phyloP scores from a whole-genome alignment of 805 yeast species.

The Saturnispora kantuleensis region DNA sequence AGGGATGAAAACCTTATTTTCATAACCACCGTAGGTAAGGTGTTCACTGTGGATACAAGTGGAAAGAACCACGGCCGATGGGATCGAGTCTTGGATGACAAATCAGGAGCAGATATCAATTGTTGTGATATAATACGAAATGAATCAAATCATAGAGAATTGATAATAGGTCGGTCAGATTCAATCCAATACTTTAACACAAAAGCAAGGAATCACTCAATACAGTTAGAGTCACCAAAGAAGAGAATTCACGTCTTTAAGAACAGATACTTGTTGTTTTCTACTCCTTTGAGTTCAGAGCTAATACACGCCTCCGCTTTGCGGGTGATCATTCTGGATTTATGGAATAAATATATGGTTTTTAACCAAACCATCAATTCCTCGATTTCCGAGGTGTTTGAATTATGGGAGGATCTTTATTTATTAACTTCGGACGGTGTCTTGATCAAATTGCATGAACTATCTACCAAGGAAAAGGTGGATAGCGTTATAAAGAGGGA shows the following conservation, averaged over 20 bases:
- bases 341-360: conserved; percentile 57
- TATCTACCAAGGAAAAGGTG: conserved; percentile 55
- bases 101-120: conserved; percentile 39
- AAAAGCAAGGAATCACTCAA: conserved; percentile 41
- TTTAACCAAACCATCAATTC: conserved; percentile 61
- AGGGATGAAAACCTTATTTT: conserved; percentile 46
- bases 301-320: conserved; percentile 32
- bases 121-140: conserved; percentile 32
- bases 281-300: conserved; percentile 34
- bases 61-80: conserved; percentile 71
- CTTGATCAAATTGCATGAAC: conserved; percentile 58
- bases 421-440: conserved; percentile 69
- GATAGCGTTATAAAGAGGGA: conserved; percentile 61
- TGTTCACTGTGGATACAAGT: conserved; percentile 62
- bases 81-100: conserved; percentile 34
- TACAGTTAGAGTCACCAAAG: conserved; percentile 50
- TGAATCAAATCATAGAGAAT: conserved; percentile 18
- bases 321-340: conserved; percentile 58
- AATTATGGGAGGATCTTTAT: conserved; percentile 46
- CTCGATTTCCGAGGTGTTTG: conserved; percentile 48
- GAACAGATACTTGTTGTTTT: conserved; percentile 39
- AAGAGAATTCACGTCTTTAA: conserved; percentile 36
- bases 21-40: conserved; percentile 65
- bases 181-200: conserved; percentile 54
- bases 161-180: conserved; percentile 59